Evolutionary conservation across 2,329 filamentous ascomycete species (phyloP), one percentile per base, ranked within the genome.

Genomic region (Scedosporium apiospermum): DNA sequence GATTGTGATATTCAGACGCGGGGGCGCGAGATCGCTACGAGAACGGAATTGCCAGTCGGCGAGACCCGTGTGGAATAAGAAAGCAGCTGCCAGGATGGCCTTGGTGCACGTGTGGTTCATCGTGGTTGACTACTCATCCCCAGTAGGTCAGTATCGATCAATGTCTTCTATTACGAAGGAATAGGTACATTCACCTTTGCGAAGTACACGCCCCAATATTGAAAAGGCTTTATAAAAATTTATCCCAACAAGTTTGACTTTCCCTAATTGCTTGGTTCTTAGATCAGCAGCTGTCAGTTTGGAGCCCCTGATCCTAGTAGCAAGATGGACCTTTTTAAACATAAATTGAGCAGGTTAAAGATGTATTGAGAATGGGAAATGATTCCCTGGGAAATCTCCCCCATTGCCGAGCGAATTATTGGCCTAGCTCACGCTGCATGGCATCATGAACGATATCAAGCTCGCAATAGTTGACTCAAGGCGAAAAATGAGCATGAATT

Each of bases 1-100:
- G 51, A 79, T 76, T 38, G 77, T 80, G 65, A 76, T 78, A 66
- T 74, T 75, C 61, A 75, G 69, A 2, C 69, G 69, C 10, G 73
- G 72, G 2, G 72, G 71, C 1, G 70, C 67, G 16, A 74, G 67
- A 62, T 73, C 72, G 7, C 71, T 68, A 62, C 57, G 65, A 10
- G 65, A 66, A n/a, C 62, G 62, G 30, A 53, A 67, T 14, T 67
- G 65, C 63, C 65, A 65, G 49, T 65, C 65, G 5, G 63, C 65
- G 6, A 57, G 21, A 23, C 16, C 9, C 27, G 14, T 12, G 4
- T n/a, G 26, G 30, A 62, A 34, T 23, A 57, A 12, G 9, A 44
- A 5, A 4, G 34, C 10, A 12, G 51, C 55, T 9, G 46, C 60
- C 3, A 62, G 27, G 26, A 62, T 23, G 49, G 23, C 41, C 58